Base-by-base conservation (phyloP, 768 basidiomycete species). In the Galerina sulciceps region DNA sequence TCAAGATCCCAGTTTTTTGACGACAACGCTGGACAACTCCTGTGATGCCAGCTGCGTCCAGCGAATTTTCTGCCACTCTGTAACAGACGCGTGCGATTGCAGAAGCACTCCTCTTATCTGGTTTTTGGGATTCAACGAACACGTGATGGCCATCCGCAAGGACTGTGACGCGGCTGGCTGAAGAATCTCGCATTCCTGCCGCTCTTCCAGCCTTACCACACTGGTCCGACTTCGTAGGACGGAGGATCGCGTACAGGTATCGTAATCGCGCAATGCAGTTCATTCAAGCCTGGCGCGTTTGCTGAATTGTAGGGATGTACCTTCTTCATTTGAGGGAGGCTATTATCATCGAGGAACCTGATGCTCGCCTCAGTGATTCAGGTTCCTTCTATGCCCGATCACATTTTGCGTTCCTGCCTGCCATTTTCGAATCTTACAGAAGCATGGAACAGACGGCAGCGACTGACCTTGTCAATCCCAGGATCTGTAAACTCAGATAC, bases 331-430 rank as follows among this genome's bases (percentile, higher is more conserved):
- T 60, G 38, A 54, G 47, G 59, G 43, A 44, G 61, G 58, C 45
- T 62, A 65, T 62, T 60, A 60, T 58, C 64, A 53, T 60, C 60
- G 59, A 65, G 59, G 61, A 61, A 61, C 59, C 54, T 49, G 61
- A 61, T 60, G 58, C 49, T 46, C 52, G 57, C 55, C 46, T 38
- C 55, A 53, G 34, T 52, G 41, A 63, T 46, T 58, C 46, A 62
- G 38, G 48, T 50, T 60, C 53, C 57, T 61, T 61, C 59, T 65
- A 64, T 56, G 51, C 65, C 65, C 62, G 63, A 71, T 69, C 65
- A 67, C 61, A 44, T 58, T 64, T 35, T 60, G 57, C 53, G 67
- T 69, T 61, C 68, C 67, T 69, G 55, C 58, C 70, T 71, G 68
- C 67, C 68, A 71, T 57, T 55, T 59, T 54, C 62, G 61, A 61